Conservation (phyloP, 441 rosid species). For the Jatropha podagrica region DNA sequence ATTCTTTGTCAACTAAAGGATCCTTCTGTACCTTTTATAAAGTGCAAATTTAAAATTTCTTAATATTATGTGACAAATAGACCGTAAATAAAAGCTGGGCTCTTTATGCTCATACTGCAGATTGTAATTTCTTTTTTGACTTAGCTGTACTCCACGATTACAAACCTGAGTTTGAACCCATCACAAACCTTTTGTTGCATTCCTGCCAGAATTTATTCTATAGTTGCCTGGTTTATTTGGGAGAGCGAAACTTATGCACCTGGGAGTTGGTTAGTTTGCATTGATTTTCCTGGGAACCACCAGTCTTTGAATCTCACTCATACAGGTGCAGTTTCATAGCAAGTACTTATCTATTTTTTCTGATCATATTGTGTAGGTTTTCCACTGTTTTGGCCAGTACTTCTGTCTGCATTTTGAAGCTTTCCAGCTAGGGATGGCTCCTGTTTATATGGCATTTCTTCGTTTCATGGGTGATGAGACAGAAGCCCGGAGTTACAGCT, state of each 20-base stretch:
- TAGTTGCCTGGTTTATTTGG: no score
- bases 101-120: neutral
- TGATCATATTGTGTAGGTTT: constrained; percentile 48
- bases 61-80: neutral
- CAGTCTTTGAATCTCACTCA: neutral
- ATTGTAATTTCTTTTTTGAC: neutral
- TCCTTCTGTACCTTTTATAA: constrained; percentile 1
- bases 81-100: neutral
- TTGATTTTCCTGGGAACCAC: neutral
- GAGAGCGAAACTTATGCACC: no score
- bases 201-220: no score
- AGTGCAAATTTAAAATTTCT: neutral
- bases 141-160: neutral
- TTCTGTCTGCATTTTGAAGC: constrained; percentile 96
- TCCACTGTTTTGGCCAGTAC: constrained; percentile 93
- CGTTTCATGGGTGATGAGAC: constrained; percentile 92
- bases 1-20: neutral
- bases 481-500: constrained; percentile 82
- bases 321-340: neutral
- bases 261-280: no score
- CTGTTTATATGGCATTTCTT: constrained; percentile 92
- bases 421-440: constrained; percentile 96
- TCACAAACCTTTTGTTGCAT: no score
- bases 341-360: constrained; percentile 6
- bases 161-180: no score